Base-by-base conservation (phyloP, 2,329 filamentous ascomycete species). In the Emmonsiellopsis sp. region DNA sequence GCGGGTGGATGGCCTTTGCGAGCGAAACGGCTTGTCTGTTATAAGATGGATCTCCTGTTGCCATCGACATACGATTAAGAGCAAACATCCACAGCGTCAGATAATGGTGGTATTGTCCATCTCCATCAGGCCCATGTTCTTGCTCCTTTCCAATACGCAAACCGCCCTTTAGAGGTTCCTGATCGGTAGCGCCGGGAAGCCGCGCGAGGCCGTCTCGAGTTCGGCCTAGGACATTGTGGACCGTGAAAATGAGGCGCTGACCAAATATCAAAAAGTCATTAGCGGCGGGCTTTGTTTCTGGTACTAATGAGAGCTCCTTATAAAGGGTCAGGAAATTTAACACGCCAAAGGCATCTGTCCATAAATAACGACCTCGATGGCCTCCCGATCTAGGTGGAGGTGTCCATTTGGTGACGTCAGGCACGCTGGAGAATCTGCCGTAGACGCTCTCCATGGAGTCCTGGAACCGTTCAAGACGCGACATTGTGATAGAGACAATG, bases 1-100 rank as follows among this genome's bases (percentile, higher is more conserved):
- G 70, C 6, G 74, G 73, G 54, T 82, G 79, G 7, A 81, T 75
- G 0, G 77, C 74, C 57, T 70, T 70, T 5, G 78, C 79, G 9
- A 83, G 66, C 54, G 76, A 67, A 2, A 81, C 69, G 0, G 79
- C 80, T 50, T 77, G 69, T 31, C 68, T 65, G 56, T 81, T 82
- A 57, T 75, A 82, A 7, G 55, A 59, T 8, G 63, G 59, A 20
- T 81, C 72, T 0, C 67, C 68, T 0, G 74, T 72, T 2, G 77
- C 79, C 37, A 76, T 56, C 0, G 76, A 70, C 41, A 81, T 67
- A 1, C 80, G 70, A 60, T 80, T 81, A 4, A 83, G 69, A 1
- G 80, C 79, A 61, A 82, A 82, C 79, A 83, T 82, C 80, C 80
- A 84, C 5, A 82, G 61, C 0, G 79, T 82, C 16, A 83, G 68